phyloP scores from a whole-genome alignment of 495 filamentous ascomycete species.

The Penicillium subrubescens region DNA sequence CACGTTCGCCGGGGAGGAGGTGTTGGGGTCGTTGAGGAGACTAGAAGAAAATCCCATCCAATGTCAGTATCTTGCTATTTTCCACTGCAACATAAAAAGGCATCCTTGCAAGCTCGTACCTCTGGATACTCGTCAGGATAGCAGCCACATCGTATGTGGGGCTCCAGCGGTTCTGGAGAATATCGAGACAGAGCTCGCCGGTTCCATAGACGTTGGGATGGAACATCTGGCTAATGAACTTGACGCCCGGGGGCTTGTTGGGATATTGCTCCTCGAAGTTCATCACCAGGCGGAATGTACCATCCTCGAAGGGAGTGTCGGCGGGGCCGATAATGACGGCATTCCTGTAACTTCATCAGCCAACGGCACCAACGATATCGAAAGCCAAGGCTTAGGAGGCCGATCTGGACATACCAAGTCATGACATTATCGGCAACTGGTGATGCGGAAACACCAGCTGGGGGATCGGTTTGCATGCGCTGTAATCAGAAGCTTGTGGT shows the following conservation, averaged over 20 bases:
- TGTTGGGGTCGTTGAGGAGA: constrained; percentile 98
- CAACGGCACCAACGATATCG: neutral
- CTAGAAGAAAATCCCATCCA: constrained; percentile 44
- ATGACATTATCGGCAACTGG: constrained; percentile 98
- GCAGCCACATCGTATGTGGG: constrained; percentile 98
- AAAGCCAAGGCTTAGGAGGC: neutral
- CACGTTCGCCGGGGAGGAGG: constrained; percentile 94
- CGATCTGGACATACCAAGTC: constrained; percentile 74
- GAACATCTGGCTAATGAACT: constrained; percentile 99
- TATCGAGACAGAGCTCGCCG: constrained; percentile 94
- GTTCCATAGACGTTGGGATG: constrained; percentile 98
- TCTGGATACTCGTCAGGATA: constrained; percentile 96
- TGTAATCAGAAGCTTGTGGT: constrained; percentile 36
- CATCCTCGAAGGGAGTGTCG: constrained; percentile 98
- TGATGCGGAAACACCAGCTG: constrained; percentile 94
- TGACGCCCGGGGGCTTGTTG: constrained; percentile 96
- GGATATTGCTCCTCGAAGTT: constrained; percentile 98
- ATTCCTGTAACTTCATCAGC: constrained; percentile 66
- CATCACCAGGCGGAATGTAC: constrained; percentile 97
- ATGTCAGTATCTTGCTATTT: neutral
- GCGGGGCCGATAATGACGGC: constrained; percentile 98
- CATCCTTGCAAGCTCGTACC: constrained; percentile 51
- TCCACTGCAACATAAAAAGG: neutral
- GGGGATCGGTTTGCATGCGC: constrained; percentile 99
- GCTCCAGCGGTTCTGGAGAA: constrained; percentile 97